These are phyloP conservation scores for Clarireedia homoeocarpa DNA, from an alignment of 2,329 filamentous ascomycete species.

Conservation along the genomic window DNA sequence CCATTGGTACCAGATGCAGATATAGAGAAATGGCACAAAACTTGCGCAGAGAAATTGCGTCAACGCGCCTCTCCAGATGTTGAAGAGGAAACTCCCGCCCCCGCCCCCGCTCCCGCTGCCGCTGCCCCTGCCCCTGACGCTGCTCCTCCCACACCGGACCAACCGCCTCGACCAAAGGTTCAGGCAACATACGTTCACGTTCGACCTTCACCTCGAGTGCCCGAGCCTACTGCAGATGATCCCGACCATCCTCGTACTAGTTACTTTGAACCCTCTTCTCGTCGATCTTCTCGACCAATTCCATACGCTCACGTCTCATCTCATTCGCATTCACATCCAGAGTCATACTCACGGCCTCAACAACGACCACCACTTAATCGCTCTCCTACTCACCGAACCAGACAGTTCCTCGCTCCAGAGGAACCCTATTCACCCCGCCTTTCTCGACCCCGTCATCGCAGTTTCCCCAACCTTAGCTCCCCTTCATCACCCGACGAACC, in stretches of 20 bases:
- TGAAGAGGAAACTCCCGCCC: conserved; percentile 23
- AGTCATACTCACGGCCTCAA: conserved; percentile 3
- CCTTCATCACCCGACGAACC: conserved; percentile 20
- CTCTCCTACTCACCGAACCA: conserved; percentile 30
- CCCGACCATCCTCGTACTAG: neutral
- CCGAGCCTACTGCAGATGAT: conserved; percentile 2
- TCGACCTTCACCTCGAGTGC: conserved; percentile 11
- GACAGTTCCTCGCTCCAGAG: conserved; percentile 35
- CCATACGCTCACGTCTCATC: conserved; percentile 18
- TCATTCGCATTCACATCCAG: neutral
- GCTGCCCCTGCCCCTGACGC: no score
- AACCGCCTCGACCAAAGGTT: conserved; percentile 25
- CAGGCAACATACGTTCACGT: conserved; percentile 24
- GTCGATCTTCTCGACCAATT: conserved; percentile 12
- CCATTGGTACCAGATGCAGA: conserved; percentile 66
- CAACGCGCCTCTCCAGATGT: conserved; percentile 41
- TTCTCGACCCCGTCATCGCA: conserved; percentile 19
- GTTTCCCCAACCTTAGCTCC: conserved; percentile 24
- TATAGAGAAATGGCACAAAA: conserved; percentile 82
- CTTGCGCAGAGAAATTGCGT: conserved; percentile 63
- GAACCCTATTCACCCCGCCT: conserved; percentile 26
- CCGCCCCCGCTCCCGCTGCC: no score
- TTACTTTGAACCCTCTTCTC: conserved; percentile 9
- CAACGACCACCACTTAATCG: conserved; percentile 24
- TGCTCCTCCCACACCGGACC: conserved; percentile 10